These are phyloP conservation scores for Lentinus tigrinus DNA, from an alignment of 768 basidiomycete species.

Conservation along the genomic window DNA sequence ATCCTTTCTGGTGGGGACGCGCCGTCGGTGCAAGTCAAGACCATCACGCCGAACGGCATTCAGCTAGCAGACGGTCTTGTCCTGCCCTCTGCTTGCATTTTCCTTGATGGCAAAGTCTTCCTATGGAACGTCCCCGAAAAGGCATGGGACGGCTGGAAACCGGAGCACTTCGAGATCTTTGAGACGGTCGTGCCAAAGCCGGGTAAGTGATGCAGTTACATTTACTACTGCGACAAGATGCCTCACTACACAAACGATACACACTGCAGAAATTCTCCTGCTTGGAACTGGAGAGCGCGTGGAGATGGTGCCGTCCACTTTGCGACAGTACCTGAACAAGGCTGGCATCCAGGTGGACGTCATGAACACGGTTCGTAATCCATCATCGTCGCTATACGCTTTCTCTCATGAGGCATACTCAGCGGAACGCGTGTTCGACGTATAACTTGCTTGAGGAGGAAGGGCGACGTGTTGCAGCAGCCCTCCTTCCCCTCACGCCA, in stretches of 20 bases:
- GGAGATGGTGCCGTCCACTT: constrained; percentile 62
- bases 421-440: constrained; percentile 94
- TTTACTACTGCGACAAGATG: background rate
- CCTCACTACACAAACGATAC: background rate
- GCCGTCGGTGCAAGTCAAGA: constrained; percentile 70
- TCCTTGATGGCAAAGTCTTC: constrained; percentile 83
- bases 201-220: constrained; percentile 48
- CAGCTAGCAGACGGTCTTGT: constrained; percentile 76
- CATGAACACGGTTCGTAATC: constrained; percentile 75
- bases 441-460: constrained; percentile 94
- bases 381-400: background rate
- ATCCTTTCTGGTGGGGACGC: constrained; percentile 69
- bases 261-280: constrained; percentile 75
- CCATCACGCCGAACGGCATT: constrained; percentile 62
- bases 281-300: constrained; percentile 82
- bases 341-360: constrained; percentile 87
- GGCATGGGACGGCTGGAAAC: constrained; percentile 68
- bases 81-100: constrained; percentile 75
- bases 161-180: constrained; percentile 76
- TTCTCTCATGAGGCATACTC: background rate
- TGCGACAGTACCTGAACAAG: constrained; percentile 66
- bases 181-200: constrained; percentile 83
- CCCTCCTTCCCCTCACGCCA: constrained; percentile 69
- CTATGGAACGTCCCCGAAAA: constrained; percentile 82
- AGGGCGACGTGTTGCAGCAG: constrained; percentile 89